Conservation (phyloP, 1,284 basidiomycete genomes). For the Omphalotus olearius region DNA sequence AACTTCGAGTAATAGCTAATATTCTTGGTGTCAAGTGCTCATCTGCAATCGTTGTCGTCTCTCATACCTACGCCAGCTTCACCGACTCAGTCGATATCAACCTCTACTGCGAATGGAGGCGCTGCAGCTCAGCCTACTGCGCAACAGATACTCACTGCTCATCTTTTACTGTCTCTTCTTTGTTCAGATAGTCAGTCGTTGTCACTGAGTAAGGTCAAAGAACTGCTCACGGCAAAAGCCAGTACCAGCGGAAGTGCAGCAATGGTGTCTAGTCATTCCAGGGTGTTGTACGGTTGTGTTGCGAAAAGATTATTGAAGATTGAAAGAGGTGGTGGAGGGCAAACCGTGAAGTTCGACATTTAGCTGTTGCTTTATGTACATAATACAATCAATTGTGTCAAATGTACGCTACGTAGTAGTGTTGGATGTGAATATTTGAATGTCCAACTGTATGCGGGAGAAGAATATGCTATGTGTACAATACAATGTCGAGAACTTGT, state of each 20-base stretch:
- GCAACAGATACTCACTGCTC: conserved; percentile 68
- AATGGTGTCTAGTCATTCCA: conserved; percentile 34
- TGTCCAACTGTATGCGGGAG: no score
- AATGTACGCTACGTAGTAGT: no score
- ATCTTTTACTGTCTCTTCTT: conserved; percentile 55
- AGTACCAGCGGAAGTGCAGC: conserved; percentile 31
- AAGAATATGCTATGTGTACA: no score
- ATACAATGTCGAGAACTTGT: no score
- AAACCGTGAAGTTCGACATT: conserved; percentile 65
- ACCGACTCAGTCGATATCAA: conserved; percentile 36
- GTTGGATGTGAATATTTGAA: no score
- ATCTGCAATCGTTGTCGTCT: conserved; percentile 42
- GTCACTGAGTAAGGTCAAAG: conserved; percentile 60
- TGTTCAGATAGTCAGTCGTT: conserved; percentile 48
- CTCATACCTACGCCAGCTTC: conserved; percentile 44
- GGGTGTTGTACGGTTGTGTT: conserved; percentile 62
- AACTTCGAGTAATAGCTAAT: neutral
- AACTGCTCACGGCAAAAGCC: conserved; percentile 40
- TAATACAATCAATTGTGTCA: no score
- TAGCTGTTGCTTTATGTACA: conserved; percentile 20
- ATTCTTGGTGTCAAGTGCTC: conserved; percentile 34
- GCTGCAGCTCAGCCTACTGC: conserved; percentile 36
- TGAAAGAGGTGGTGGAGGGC: conserved; percentile 66
- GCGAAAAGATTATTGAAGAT: conserved; percentile 73
- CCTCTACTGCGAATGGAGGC: conserved; percentile 39